These are phyloP conservation scores for Plasmopara muralis DNA, from an alignment of 352 stramenopile genomes.

Conservation along the genomic window DNA sequence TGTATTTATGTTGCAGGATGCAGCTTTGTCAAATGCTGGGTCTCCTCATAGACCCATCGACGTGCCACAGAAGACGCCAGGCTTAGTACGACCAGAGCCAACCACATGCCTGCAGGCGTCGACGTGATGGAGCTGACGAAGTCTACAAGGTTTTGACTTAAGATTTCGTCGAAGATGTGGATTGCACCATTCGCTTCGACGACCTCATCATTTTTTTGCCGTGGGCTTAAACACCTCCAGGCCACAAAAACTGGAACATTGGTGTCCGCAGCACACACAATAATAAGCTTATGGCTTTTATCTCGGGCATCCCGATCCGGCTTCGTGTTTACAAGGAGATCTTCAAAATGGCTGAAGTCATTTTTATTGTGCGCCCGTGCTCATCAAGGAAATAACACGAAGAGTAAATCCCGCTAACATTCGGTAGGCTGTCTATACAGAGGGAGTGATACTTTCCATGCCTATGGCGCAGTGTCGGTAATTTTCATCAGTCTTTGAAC, in stretches of 20 bases:
- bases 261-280: slow-evolving; percentile 90
- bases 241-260: slow-evolving; percentile 92
- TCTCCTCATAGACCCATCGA: slow-evolving; percentile 87
- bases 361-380: slow-evolving; percentile 98
- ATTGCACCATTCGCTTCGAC: slow-evolving; percentile 94
- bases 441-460: slow-evolving; percentile 94
- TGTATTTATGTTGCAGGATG: slow-evolving; percentile 39
- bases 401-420: slow-evolving; percentile 92
- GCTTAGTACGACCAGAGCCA: slow-evolving; percentile 87
- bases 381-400: slow-evolving; percentile 99
- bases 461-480: slow-evolving; percentile 93
- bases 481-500: slow-evolving; percentile 96
- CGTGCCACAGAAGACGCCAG: slow-evolving; percentile 69
- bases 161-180: slow-evolving; percentile 99
- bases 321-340: slow-evolving; percentile 52
- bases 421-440: slow-evolving; percentile 98
- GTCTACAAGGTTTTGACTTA: slow-evolving; percentile 95
- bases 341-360: slow-evolving; percentile 92
- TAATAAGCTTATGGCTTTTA: slow-evolving; percentile 96
- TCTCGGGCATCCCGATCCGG: slow-evolving; percentile 91
- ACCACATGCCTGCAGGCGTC: slow-evolving; percentile 92
- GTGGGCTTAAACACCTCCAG: slow-evolving; percentile 92
- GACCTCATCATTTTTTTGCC: slow-evolving; percentile 81
- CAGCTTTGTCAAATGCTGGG: background rate
- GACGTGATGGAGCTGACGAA: slow-evolving; percentile 89